phyloP scores from a whole-genome alignment of 805 yeast species.

The Myxozyma monticola region DNA sequence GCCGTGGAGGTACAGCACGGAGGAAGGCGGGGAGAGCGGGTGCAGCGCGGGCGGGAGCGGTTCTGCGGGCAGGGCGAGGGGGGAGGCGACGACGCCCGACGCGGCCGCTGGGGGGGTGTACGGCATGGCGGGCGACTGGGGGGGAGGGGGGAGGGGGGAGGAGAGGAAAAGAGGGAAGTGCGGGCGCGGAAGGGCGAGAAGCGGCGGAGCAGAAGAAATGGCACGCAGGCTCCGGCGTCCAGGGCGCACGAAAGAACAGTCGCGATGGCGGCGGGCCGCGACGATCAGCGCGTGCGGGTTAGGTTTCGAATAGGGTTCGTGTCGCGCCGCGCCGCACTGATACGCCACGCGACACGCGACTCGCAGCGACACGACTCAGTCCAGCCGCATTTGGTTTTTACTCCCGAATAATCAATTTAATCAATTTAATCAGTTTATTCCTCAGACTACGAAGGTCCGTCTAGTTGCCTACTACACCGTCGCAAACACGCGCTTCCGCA shows the following conservation, averaged over 20 bases:
- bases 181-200: too few relatives aligned
- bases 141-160: slow-evolving; percentile 6
- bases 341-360: too few relatives aligned
- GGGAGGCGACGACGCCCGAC: slow-evolving; percentile 6
- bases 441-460: neutral
- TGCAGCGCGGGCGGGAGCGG: slow-evolving; percentile 24
- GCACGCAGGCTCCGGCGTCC: too few relatives aligned
- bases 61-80: slow-evolving; percentile 3
- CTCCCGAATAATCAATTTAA: neutral
- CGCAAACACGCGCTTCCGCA: slow-evolving; percentile 72
- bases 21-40: slow-evolving; percentile 16
- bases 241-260: too few relatives aligned
- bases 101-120: slow-evolving; percentile 30
- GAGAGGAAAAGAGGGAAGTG: neutral
- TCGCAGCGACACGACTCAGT: too few relatives aligned
- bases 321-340: too few relatives aligned
- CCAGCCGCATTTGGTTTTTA: neutral
- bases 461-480: slow-evolving; percentile 42
- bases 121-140: slow-evolving; percentile 17
- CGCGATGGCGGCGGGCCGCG: too few relatives aligned
- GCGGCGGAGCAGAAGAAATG: neutral
- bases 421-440: neutral
- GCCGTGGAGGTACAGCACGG: slow-evolving; percentile 22
- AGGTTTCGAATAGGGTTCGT: too few relatives aligned
- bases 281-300: too few relatives aligned